Base-by-base conservation (phyloP, 352 stramenopile species). In the Salisapilia sapeloensis region DNA sequence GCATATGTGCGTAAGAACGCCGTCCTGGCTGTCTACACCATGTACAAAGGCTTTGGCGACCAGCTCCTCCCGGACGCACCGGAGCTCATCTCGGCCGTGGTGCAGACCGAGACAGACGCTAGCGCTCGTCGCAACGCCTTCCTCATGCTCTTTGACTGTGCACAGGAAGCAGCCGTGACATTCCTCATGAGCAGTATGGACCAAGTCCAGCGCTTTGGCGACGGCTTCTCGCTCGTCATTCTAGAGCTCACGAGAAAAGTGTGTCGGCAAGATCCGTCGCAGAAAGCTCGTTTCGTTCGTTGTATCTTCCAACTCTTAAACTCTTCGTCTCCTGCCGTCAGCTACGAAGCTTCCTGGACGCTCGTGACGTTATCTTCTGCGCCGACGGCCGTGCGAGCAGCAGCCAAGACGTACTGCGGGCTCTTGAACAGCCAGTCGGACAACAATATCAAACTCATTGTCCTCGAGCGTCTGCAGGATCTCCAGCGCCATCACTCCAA, bases 371-470 rank as follows among this genome's bases (percentile, higher is more conserved):
- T 99, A 1, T 98, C 90, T 15, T 93, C 79, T n/a, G 94, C 95
- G 19, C 95, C 96, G 2, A 99, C 95, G 9, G 95, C 95, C 10
- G 87, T 99, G 13, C 89, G 95, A 12, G 94, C 95, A 1, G 92
- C 93, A 2, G 92, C 94, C 9, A 84, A 97, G 44, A 98, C 95
- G 4, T 99, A 99, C 62, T 92, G 92, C 17, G 86, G 78, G 2
- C 66, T 99, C 22, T 69, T 99, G 11, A 98, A 97, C 56, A 90
- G 72, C 21, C 91, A 98, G 56, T 98, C 93, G 55, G 96, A 99
- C 61, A 99, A 99, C 62, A 99, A 99, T 48, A 92, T 99, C 32
- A 99, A 99, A 65, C 75, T 99, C 10, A 99, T 99, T 59, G 91
- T 99, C 24, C 69, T 99, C 13, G 94, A 99, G 47, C 82, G 94